Base-by-base conservation (phyloP, 768 basidiomycete species). In the Sistotremastrum niveocremeum region DNA sequence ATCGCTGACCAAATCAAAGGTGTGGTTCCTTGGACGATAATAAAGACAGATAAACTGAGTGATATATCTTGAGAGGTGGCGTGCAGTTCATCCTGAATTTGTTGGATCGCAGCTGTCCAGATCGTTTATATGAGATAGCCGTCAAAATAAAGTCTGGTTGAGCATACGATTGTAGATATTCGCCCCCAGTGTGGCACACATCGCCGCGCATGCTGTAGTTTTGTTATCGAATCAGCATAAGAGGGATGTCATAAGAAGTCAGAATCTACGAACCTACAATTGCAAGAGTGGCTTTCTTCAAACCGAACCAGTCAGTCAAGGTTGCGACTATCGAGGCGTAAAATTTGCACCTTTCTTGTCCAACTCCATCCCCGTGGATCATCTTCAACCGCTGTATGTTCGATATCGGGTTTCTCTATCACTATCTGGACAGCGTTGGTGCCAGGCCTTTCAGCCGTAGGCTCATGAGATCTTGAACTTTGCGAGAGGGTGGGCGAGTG, bases 1-100 rank as follows among this genome's bases (percentile, higher is more conserved):
- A 81, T 62, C 0, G 76, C 71, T 45, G 69, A 73, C 84, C 85
- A 86, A 3, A 80, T 34, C 7, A 84, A 54, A 0, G 85, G 86
- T 45, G 77, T 60, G 7, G 64, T 58, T 3, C 86, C 85, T 58
- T 88, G 86, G 7, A 84, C 54, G 2, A 79, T 61, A 48, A 85
- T 82, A 59, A 84, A 88, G n/a, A 80, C 49, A 0, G 83, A 79
- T 9, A 87, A 63, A 48, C 73, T 74, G 59, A 77, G 66, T 49
- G 82, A 79, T 47, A 89, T 77, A 51, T 83, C 70, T 7, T 68
- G 60, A 42, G 68, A 64, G 0, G 74, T 74, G 2, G 84, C 78
- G 39, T 72, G 70, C 35, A 88, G 65, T 12, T 81, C 68, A 2
- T 51, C 52, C 51, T 79, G 68, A 62, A 85, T 78, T 46, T 75